Conservation (phyloP, 441 rosid species). For the Gossypium davidsonii region DNA sequence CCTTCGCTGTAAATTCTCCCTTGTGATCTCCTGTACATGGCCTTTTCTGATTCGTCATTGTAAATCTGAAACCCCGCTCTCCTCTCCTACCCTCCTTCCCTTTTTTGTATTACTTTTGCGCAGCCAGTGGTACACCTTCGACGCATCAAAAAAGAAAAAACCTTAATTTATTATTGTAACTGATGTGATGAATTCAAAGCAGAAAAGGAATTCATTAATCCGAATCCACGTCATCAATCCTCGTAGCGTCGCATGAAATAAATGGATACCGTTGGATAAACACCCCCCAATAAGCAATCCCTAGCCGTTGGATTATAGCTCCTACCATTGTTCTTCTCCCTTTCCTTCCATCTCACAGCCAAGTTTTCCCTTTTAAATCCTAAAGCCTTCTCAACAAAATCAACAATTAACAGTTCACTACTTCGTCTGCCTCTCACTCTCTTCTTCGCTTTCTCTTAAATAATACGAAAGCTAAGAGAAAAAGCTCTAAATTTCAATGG, state of each 20-base stretch:
- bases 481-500: conserved; percentile 5
- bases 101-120: neutral
- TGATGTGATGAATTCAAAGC: neutral
- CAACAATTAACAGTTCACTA: neutral
- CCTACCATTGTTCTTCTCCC: neutral
- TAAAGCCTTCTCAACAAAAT: neutral
- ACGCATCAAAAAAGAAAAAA: neutral
- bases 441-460: too few species aligned
- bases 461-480: neutral
- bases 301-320: conserved; percentile 33
- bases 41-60: too few species aligned
- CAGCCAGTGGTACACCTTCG: neutral
- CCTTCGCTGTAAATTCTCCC: too few species aligned
- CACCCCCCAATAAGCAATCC: neutral
- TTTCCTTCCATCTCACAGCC: conserved; percentile 8
- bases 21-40: too few species aligned
- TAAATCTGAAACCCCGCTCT: too few species aligned
- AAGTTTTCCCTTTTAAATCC: conserved; percentile 25
- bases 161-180: neutral
- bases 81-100: neutral
- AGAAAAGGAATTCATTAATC: neutral
- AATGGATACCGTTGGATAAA: conserved; percentile 40
- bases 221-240: conserved; percentile 35
- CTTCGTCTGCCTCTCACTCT: neutral
- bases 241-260: neutral